Evolutionary conservation across 352 stramenopile genomes (phyloP).

Genomic region (Phytophthora palmivora): DNA sequence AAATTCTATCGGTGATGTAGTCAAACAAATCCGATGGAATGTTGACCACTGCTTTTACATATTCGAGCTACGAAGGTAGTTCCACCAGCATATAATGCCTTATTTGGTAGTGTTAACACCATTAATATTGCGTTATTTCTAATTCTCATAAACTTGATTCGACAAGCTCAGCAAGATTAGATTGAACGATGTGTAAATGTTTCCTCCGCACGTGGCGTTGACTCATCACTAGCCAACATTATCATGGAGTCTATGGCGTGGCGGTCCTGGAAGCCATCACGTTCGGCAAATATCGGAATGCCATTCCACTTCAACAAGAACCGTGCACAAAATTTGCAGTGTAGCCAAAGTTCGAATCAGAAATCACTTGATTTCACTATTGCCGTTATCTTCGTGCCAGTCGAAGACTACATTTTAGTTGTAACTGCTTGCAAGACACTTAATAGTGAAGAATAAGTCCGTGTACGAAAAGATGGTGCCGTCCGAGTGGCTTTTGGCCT

Average conservation of each 20-base stretch:
- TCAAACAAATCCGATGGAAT: no score
- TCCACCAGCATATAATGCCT: no score
- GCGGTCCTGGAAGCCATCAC: slow-evolving; percentile 19
- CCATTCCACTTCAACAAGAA: slow-evolving; percentile 10
- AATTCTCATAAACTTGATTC: no score
- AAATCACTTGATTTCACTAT: slow-evolving; percentile 18
- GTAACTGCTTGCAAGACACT: slow-evolving; percentile 4
- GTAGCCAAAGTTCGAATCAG: slow-evolving; percentile 23
- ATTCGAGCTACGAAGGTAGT: no score
- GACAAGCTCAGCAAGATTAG: no score
- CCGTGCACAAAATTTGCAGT: slow-evolving; percentile 11
- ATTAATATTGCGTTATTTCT: no score
- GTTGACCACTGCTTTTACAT: no score
- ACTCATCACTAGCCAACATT: no score
- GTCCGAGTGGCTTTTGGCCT: slow-evolving; percentile 49
- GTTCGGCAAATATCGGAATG: slow-evolving; percentile 1
- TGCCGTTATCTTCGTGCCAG: neutral
- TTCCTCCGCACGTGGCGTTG: no score
- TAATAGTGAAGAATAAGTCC: slow-evolving; percentile 6
- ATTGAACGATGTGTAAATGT: no score
- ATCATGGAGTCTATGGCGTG: slow-evolving; percentile 1
- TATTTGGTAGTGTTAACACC: no score
- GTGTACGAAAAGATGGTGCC: neutral
- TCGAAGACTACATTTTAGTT: neutral
- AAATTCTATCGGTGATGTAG: slow-evolving; percentile 13